Base-by-base conservation (phyloP, 2,329 filamentous ascomycete species). In the Trichoderma polysporum region DNA sequence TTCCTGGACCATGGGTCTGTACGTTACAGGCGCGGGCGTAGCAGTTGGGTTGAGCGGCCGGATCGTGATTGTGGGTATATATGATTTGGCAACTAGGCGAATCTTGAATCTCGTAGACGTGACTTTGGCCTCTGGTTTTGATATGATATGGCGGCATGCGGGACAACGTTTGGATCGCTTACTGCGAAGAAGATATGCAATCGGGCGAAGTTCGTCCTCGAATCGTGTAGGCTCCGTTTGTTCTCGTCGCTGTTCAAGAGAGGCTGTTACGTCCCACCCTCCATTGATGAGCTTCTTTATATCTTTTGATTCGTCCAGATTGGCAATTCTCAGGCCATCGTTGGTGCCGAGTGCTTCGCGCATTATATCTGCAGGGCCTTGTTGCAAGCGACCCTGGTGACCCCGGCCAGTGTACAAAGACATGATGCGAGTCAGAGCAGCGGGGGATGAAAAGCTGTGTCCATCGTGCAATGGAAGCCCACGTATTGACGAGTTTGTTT, bases 111-210 rank as follows among this genome's bases (percentile, higher is more conserved):
- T 90, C 7, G 91, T 95, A 61, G 91, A 94, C 54, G 89, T 88
- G 35, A 97, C 90, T 78, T 98, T 99, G 68, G 90, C 87, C 79
- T 99, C 95, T 15, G 94, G 95, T 77, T 97, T 96, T 69, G 93
- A 91, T 72, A 99, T 90, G 75, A 98, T 97, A 80, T 98, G 94
- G 13, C 95, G 90, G 79, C 95, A 99, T 12, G 90, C 86, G 59
- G 92, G 91, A 78, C 95, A 99, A 53, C 95, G 92, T 80, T 97
- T 98, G 22, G 93, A 93, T 41, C 94, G 91, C 76, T 97, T 97
- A 0, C 94, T 97, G 66, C 93, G 90, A 15, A 99, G 87, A 2
- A 96, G 85, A 17, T 91, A 90, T 0, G 94, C 90, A 15, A 94
- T 85, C 0, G 95, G 95, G 31, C 92, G 90, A 5, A 98, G 86